These are phyloP conservation scores for Volvox reticuliferus DNA, from an alignment of 139 green algal species.

Conservation along the genomic window DNA sequence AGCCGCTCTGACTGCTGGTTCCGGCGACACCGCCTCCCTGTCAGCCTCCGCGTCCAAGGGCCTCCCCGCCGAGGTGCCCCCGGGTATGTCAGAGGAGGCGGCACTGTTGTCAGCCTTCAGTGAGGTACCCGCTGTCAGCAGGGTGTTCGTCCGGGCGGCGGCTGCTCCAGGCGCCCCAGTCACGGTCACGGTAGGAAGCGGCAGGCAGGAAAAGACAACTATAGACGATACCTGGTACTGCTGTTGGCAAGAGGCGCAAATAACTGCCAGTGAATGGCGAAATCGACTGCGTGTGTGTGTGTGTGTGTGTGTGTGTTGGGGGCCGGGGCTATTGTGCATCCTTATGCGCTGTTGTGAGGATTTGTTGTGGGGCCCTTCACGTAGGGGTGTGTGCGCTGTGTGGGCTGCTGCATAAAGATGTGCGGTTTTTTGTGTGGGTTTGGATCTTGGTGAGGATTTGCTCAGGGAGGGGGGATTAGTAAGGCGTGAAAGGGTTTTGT, in stretches of 20 bases:
- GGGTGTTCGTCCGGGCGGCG: conserved; percentile 1
- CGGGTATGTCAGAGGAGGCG: conserved; percentile 14
- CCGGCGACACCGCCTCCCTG: not conserved
- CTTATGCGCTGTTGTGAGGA: too few relatives aligned
- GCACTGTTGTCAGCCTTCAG: conserved; percentile 33
- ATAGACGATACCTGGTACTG: too few relatives aligned
- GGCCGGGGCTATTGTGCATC: not conserved
- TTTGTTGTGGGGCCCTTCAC: too few relatives aligned
- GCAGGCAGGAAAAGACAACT: not conserved
- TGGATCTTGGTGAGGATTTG: too few relatives aligned
- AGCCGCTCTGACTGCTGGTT: not conserved
- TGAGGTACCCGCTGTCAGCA: not conserved
- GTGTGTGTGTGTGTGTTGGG: not conserved
- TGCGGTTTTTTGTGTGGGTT: too few relatives aligned
- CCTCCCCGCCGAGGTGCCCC: not conserved
- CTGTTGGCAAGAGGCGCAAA: too few relatives aligned
- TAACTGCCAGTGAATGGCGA: too few relatives aligned
- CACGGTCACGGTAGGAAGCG: conserved; percentile 51
- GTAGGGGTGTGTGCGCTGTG: too few relatives aligned
- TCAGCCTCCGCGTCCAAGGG: not conserved
- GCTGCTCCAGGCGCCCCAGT: not conserved
- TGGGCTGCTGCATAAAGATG: too few relatives aligned
- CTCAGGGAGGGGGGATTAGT: too few relatives aligned
- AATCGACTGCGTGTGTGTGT: too few relatives aligned
- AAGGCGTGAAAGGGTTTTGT: too few relatives aligned